phyloP scores from a whole-genome alignment of 768 basidiomycete species.

The Russula olivacea region DNA sequence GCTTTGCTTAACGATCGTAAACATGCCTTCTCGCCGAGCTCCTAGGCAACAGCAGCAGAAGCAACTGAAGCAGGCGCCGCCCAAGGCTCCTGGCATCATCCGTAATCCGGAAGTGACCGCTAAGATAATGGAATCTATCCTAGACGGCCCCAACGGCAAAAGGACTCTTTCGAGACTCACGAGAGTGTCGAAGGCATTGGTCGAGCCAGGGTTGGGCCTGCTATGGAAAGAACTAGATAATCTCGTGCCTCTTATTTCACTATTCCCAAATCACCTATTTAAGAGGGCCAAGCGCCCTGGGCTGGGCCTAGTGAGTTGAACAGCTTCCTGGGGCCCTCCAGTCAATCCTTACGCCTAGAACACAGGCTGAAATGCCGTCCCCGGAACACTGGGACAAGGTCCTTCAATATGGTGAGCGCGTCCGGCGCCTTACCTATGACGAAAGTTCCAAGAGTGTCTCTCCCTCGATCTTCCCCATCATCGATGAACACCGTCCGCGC shows the following conservation, averaged over 20 bases:
- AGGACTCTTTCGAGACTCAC: slow-evolving; percentile 65
- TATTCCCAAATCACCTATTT: slow-evolving; percentile 63
- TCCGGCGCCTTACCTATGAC: slow-evolving; percentile 63
- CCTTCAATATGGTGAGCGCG: slow-evolving; percentile 60
- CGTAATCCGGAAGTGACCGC: slow-evolving; percentile 55
- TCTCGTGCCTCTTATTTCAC: slow-evolving; percentile 59
- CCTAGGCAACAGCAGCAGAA: slow-evolving; percentile 15
- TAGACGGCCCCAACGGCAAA: slow-evolving; percentile 56
- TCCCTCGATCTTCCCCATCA: slow-evolving; percentile 57
- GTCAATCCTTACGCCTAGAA: slow-evolving; percentile 16
- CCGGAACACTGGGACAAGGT: slow-evolving; percentile 65
- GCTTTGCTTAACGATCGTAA: slow-evolving; percentile 2
- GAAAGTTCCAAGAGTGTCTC: slow-evolving; percentile 60
- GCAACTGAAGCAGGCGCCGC: slow-evolving; percentile 38
- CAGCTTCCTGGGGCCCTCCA: not conserved
- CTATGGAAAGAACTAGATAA: slow-evolving; percentile 79
- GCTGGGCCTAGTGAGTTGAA: slow-evolving; percentile 59
- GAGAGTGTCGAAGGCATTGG: slow-evolving; percentile 68
- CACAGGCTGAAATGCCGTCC: slow-evolving; percentile 53
- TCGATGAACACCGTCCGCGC: slow-evolving; percentile 58
- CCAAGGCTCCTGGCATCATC: slow-evolving; percentile 49
- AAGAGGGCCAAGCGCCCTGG: slow-evolving; percentile 69
- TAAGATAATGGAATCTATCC: slow-evolving; percentile 46
- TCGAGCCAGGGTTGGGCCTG: slow-evolving; percentile 62
- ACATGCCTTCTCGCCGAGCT: slow-evolving; percentile 20